These are phyloP conservation scores for Suhomyces bribrorum DNA, from an alignment of 1,139 yeast genomes.

Conservation along the genomic window DNA sequence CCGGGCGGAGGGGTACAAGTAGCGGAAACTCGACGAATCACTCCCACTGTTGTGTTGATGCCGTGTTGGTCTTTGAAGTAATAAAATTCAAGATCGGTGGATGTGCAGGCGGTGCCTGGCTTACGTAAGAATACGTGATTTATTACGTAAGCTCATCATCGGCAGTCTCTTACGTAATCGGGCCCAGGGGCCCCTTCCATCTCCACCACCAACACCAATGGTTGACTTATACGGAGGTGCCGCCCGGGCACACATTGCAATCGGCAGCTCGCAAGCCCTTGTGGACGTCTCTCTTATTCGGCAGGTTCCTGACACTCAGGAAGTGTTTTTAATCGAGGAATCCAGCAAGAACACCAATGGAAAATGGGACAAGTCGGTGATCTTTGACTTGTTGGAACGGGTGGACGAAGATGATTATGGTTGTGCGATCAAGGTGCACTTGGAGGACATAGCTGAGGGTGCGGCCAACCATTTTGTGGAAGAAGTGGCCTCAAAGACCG, in stretches of 20 bases:
- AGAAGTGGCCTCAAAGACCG: conserved; percentile 12
- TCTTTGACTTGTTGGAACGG: conserved; percentile 69
- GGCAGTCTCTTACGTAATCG: no score
- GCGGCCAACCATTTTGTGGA: conserved; percentile 13
- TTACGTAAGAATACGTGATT: background rate
- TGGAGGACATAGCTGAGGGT: conserved; percentile 40
- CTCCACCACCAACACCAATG: conserved; percentile 4
- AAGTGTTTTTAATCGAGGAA: conserved; percentile 61
- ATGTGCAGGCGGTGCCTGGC: no score
- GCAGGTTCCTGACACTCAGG: conserved; percentile 87
- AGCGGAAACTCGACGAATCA: background rate
- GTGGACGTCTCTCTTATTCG: conserved; percentile 74
- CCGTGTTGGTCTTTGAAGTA: no score
- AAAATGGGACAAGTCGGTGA: conserved; percentile 57
- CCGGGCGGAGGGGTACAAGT: background rate
- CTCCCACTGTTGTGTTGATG: no score
- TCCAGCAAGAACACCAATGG: conserved; percentile 35
- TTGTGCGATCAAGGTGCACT: conserved; percentile 41
- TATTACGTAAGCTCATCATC: background rate
- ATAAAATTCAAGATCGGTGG: background rate
- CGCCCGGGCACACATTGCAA: conserved; percentile 55
- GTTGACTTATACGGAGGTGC: conserved; percentile 74
- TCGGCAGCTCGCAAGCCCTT: conserved; percentile 30
- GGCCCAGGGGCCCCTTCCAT: no score
- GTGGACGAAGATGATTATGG: conserved; percentile 39